A percentile compares a stretch with the other conserved stretches of the same genome.
These are phyloP conservation scores for Stagonosporopsis vannaccii DNA, from an alignment of 2,329 filamentous ascomycete species.

Conservation along the genomic window DNA sequence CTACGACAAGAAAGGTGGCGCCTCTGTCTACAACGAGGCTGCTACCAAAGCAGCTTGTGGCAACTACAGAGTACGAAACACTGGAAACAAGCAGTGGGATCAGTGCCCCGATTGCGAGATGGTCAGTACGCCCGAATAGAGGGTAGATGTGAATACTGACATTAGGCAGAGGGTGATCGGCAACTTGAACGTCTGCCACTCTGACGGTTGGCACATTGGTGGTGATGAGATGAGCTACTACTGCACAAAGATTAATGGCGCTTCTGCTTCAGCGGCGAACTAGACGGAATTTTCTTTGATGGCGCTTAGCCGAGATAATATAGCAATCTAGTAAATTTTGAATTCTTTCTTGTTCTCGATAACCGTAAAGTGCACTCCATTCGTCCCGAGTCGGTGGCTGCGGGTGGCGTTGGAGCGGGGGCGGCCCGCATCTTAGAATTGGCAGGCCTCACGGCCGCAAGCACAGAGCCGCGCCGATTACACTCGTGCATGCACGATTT, in stretches of 20 bases:
- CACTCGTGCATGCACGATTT: not conserved
- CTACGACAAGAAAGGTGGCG: constrained; percentile 24
- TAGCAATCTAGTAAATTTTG: not conserved
- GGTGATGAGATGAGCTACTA: constrained; percentile 41
- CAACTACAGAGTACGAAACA: constrained; percentile 35
- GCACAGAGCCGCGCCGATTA: not conserved
- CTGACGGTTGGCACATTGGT: constrained; percentile 34
- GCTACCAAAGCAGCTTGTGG: constrained; percentile 32
- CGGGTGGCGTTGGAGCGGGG: not conserved
- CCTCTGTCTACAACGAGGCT: constrained; percentile 32
- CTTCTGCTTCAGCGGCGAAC: constrained; percentile 20
- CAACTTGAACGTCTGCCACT: constrained; percentile 33
- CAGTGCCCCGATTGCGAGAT: constrained; percentile 38
- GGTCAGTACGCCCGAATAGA: constrained; percentile 15
- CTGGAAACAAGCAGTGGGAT: constrained; percentile 36
- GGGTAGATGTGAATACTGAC: not conserved
- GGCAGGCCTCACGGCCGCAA: not conserved
- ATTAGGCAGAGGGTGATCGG: constrained; percentile 20
- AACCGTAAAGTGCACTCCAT: not conserved
- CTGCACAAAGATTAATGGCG: constrained; percentile 30
- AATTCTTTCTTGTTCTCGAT: not conserved
- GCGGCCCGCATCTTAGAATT: not conserved
- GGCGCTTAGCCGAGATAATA: not conserved
- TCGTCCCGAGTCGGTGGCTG: not conserved
- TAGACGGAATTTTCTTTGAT: not conserved